Evolutionary conservation across 176 grass and related monocot genomes (phyloP), one percentile per base, ranked within the genome.

Genomic region (Chrysopogon serrulatus): DNA sequence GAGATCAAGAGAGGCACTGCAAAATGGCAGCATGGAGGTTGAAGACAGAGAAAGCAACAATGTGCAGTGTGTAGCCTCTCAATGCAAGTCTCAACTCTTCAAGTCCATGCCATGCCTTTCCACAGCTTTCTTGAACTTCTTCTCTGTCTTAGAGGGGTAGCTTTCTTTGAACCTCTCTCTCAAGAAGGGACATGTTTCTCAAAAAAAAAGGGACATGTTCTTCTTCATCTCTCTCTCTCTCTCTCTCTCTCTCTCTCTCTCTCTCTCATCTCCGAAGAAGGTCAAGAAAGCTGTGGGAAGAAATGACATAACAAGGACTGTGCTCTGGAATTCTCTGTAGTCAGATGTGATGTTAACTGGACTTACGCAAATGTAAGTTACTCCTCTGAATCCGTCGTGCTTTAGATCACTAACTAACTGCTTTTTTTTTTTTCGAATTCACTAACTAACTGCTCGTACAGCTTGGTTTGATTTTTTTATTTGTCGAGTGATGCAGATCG

Each of bases 91-190:
- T n/a, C 68, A 34, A 19, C 28, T n/a, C 47, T 77, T 70, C 71
- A 70, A 83, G 67, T 93, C 95, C 95, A 88, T 84, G 90, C 56
- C 92, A 97, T 97, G 39, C 88, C 90, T 87, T 98, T 98, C 95
- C 95, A 98, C 95, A 95, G 95, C 95, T 98, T 98, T 95, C 92
- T 98, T 98, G 95, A 98, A 98, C 95, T 98, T 95, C 90, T 86
- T 68, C 44, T 71, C 54, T 68, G 49, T 67, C 32, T 43, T 36
- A 36, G 35, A 36, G 6, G 35, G 35, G 35, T 36, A 36, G 35
- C 35, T 36, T 36, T n/a, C 35, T 36, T 60, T 44, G 35, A 36
- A 36, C 35, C 5, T 15, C 53, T 40, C 71, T 66, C 77, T 74
- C 75, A n/a, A n/a, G n/a, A n/a, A n/a, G n/a, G n/a, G n/a, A n/a